These are phyloP conservation scores for Crataegus laevigata DNA, from an alignment of 306 rosid genomes.

Conservation along the genomic window DNA sequence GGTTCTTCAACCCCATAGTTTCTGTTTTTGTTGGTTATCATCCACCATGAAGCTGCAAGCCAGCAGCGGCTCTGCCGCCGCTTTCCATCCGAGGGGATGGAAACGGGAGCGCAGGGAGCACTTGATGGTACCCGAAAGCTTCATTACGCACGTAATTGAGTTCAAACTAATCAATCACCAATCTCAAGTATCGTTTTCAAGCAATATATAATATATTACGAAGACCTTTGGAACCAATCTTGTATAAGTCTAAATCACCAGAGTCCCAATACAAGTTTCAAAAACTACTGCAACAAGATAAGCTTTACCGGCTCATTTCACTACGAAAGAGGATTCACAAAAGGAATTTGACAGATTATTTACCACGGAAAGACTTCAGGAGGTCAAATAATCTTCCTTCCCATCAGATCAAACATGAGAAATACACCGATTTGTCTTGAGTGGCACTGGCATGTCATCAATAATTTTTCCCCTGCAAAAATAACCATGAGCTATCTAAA, in stretches of 20 bases:
- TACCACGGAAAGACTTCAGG: neutral
- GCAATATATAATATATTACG: no score
- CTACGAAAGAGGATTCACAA: neutral
- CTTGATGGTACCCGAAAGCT: no score
- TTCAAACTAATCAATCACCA: neutral
- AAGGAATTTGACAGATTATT: neutral
- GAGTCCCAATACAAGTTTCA: no score
- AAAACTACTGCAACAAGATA: neutral
- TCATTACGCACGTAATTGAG: no score
- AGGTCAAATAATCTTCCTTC: neutral
- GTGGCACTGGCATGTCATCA: conserved; percentile 7
- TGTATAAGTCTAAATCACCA: no score
- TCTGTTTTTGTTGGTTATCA: no score
- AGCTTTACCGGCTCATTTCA: neutral
- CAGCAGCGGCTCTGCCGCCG: no score
- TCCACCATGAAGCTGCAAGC: no score
- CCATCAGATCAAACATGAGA: neutral
- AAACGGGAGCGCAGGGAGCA: no score
- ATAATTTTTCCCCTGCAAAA: conserved; percentile 50
- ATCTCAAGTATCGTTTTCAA: neutral
- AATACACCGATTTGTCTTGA: neutral
- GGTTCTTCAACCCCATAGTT: no score
- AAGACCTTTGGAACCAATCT: no score
- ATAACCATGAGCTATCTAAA: neutral
- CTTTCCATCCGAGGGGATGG: no score